Base-by-base conservation (phyloP, 495 filamentous ascomycete species). In the Amphirosellinia nigrospora region DNA sequence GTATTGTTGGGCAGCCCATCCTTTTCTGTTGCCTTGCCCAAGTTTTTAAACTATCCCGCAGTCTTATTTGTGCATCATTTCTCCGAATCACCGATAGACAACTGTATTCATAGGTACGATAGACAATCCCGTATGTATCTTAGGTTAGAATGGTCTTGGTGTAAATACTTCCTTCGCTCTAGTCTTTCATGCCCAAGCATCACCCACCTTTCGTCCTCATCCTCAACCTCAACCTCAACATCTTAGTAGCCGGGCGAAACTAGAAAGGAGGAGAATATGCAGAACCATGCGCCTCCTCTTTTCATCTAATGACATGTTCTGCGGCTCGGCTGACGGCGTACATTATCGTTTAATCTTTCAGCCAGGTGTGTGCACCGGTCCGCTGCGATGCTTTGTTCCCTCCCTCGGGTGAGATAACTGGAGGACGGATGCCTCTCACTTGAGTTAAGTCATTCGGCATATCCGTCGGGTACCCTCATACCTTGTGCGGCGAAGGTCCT, bases 151-250 rank as follows among this genome's bases (percentile, higher is more conserved):
- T 58, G 30, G 30, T 4, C 30, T 15, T 28, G 3, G 26, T 53
- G 30, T 13, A 53, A 53, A 30, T 53, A 16, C 50, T 15, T 53
- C 50, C 4, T 48, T 48, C n/a, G 10, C 45, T n/a, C 45, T 16
- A 26, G 15, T 28, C n/a, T 53, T 53, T 58, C 58, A 26, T 60
- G 58, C 58, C 58, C 21, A 60, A 60, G 39, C 32, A 60, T 26
- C 58, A 41, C 32, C 58, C 32, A 34, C 32, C 58, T 39, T 41
- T 26, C 36, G n/a, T n/a, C n/a, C n/a, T n/a, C n/a, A n/a, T n/a
- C n/a, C n/a, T n/a, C n/a, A n/a, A n/a, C n/a, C n/a, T n/a, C 3
- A 5, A 1, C n/a, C 28, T 38, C 34, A 16, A 21, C 32, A 11
- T 19, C 55, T 10, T 11, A 34, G 32, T 39, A 60, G 21, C 21